Base-by-base conservation (phyloP, 2,329 filamentous ascomycete species). In the Fusarium stilboides region DNA sequence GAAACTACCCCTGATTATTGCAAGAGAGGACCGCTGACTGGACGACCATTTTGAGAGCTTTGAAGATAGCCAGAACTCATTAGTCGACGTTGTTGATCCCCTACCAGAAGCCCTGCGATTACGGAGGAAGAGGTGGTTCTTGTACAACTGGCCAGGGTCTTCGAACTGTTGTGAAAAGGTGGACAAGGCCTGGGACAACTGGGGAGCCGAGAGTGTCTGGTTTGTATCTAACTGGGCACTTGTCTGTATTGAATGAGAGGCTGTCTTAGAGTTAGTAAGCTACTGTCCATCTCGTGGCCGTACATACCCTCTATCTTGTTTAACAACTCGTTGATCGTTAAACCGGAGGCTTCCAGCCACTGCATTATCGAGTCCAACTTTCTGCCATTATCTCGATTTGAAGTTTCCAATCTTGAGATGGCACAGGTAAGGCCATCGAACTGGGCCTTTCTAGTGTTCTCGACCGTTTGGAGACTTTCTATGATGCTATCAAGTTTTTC, bases 1-100 rank as follows among this genome's bases (percentile, higher is more conserved):
- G 14, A 60, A 53, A 4, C 26, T 53, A 1, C 63, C 63, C 5
- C 45, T 34, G 15, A 68, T 20, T 5, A 63, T 19, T 0, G 20
- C 15, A 1, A 68, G 3, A 0, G 63, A 43, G 3, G 65, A 59
- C 3, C 7, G 0, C 2, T 33, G 33, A 2, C 28, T 19, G 0
- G 34, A 57, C 8, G 65, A 53, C 53, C 19, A 57, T 19, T 7
- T 45, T 0, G 31, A 20, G 0, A 68, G 54, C 1, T 19, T 68
- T 0, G 63, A 54, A 0, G 65, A 68, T 3, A 31, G 6, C 65
- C 65, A 68, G 13, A 68, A 68, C 28, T 59, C 43, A 8, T 67
- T 68, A 0, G 65, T 68, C 0, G 63, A 6, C 0, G 10, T 1
- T 0, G 19, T 0, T 2, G 3, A 5, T 5, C 52, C 63, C 4